A percentile compares a stretch with the other conserved stretches of the same genome.
phyloP scores from a whole-genome alignment of 2,329 filamentous ascomycete genomes.

The Triangularia setosa region DNA sequence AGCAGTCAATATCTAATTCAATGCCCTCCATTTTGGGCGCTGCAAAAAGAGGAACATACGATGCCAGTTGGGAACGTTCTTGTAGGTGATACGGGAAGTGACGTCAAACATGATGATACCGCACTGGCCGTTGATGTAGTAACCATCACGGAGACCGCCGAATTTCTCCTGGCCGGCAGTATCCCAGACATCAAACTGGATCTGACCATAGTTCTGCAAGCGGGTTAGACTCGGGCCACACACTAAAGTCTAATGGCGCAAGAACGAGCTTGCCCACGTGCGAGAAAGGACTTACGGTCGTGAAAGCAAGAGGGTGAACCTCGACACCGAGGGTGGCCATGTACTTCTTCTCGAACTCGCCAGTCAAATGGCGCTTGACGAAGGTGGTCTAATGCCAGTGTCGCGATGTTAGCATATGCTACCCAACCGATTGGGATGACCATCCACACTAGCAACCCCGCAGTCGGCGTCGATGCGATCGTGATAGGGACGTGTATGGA shows the following conservation, averaged over 20 bases:
- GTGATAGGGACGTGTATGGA: conserved; percentile 14
- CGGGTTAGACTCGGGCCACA: conserved; percentile 28
- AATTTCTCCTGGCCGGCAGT: conserved; percentile 99
- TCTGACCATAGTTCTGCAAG: conserved; percentile 87
- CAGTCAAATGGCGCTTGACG: conserved; percentile 99
- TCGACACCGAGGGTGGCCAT: conserved; percentile 99
- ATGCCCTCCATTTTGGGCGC: neutral
- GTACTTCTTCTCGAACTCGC: conserved; percentile 99
- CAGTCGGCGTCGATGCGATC: conserved; percentile 14
- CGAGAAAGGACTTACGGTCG: conserved; percentile 67
- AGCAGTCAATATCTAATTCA: neutral
- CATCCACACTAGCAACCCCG: conserved; percentile 16
- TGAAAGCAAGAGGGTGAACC: conserved; percentile 97
- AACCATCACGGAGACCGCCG: conserved; percentile 96
- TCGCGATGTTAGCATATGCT: conserved; percentile 24
- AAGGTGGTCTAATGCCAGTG: conserved; percentile 76
- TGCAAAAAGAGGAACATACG: conserved; percentile 59
- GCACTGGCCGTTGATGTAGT: conserved; percentile 99
- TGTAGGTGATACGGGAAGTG: conserved; percentile 99
- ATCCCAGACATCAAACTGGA: conserved; percentile 99
- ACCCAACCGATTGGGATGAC: conserved; percentile 7
- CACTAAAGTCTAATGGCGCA: neutral
- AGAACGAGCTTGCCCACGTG: neutral
- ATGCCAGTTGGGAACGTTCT: conserved; percentile 99
- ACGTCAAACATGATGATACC: conserved; percentile 99